Conservation (phyloP, 306 rosid species). For the Oemleria cerasiformis region DNA sequence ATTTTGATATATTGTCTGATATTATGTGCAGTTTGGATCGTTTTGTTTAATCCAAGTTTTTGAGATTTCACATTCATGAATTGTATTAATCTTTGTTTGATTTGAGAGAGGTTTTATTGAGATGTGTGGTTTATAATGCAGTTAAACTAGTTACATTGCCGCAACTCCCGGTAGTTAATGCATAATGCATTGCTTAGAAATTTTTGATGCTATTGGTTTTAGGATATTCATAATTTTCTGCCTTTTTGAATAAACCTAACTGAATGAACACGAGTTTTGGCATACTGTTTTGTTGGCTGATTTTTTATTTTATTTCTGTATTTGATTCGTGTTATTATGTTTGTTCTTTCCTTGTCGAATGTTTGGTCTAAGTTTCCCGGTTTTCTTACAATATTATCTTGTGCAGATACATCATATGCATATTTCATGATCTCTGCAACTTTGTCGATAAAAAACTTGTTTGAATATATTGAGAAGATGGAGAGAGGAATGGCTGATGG, state of each 20-base stretch:
- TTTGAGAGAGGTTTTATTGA: background rate
- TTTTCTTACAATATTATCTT: slow-evolving; percentile 17
- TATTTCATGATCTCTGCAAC: slow-evolving; percentile 37
- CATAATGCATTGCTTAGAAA: background rate
- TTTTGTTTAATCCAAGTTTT: background rate
- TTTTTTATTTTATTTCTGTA: no score
- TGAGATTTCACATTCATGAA: background rate
- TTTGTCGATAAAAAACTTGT: slow-evolving; percentile 15
- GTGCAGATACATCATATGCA: slow-evolving; percentile 35
- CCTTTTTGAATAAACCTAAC: background rate
- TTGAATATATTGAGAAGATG: slow-evolving; percentile 17
- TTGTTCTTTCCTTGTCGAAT: background rate
- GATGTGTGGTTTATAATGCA: background rate
- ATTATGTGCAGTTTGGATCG: no score
- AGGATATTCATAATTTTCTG: background rate
- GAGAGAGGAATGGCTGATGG: slow-evolving; percentile 59
- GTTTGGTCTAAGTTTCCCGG: background rate
- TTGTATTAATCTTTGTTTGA: background rate
- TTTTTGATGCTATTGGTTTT: background rate
- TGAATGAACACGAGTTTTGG: background rate
- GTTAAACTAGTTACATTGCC: background rate
- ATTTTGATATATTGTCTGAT: background rate
- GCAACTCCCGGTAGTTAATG: background rate
- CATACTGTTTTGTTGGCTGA: background rate
- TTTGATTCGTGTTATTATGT: background rate